Evolutionary conservation across 2,329 filamentous ascomycete genomes (phyloP), one percentile per base, ranked within the genome.

Genomic region (Stenocarpella maydis): DNA sequence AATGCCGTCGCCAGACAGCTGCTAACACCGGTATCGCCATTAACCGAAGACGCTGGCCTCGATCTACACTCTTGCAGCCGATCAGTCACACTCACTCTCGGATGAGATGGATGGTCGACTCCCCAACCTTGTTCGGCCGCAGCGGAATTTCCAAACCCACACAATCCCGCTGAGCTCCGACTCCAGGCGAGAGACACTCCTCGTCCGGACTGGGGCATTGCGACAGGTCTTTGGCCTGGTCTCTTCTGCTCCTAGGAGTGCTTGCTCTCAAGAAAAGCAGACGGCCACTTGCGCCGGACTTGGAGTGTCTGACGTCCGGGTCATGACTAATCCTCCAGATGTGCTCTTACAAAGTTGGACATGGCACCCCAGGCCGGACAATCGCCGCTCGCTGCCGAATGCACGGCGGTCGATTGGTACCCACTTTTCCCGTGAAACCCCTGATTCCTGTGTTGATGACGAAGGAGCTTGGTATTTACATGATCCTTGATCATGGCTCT

Each of bases 1-100:
- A 7, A 47, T 17, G 41, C 58, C 58, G 58, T 28, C 12, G 41
- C 41, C 26, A 28, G 43, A 21, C 41, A 26, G 34, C 41, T 61
- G 12, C 41, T 37, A 26, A 8, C 24, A 21, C 28, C 43, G 58
- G 28, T 49, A 19, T 52, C 67, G 55, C 66, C 60, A 65, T 39
- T n/a, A 31, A 28, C 50, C 67, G 60, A 39, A 34, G 19, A 14
- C 47, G 58, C n/a, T 37, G 43, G 7, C 12, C 28, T 37, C 43
- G 43, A 37, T 37, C 58, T 37, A 24, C 9, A 21, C 31, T 19
- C 4, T n/a, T 31, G 28, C 4, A 15, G 19, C 28, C 24, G 37
- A 53, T 24, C 58, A 54, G 66, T 54, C 55, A 71, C 66, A 65
- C 60, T 60, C 50, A 50, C 26, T 15, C n/a, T 66, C 60, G 66